Evolutionary conservation across 2,329 filamentous ascomycete genomes (phyloP).

Genomic region (Coniochaeta sp.): DNA sequence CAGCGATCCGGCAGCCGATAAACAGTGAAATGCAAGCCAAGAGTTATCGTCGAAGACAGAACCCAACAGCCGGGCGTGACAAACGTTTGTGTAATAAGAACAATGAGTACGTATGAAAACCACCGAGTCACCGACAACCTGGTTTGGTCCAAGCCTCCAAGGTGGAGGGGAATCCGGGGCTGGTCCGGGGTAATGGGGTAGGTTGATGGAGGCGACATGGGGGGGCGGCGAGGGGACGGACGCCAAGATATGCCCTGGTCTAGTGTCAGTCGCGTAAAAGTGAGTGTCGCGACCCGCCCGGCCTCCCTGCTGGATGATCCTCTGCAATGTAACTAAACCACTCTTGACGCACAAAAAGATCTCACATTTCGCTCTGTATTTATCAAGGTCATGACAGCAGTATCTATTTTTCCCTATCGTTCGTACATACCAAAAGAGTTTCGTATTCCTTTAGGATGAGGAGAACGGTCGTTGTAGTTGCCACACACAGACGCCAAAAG

Average conservation of each 20-base stretch:
- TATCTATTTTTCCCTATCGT: too few species aligned
- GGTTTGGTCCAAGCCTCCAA: neutral
- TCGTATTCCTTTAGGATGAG: too few species aligned
- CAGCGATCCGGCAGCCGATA: neutral
- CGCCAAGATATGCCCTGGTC: neutral
- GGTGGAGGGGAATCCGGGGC: neutral
- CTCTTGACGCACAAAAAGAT: too few species aligned
- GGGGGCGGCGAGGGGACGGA: neutral
- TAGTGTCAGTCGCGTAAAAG: neutral
- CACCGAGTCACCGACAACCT: neutral
- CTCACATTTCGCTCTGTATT: too few species aligned
- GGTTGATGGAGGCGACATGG: neutral
- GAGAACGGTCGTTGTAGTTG: too few species aligned
- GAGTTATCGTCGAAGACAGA: neutral
- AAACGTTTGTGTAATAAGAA: neutral
- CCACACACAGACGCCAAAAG: too few species aligned
- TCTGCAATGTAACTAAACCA: neutral
- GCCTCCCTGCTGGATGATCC: neutral
- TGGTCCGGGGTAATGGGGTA: neutral
- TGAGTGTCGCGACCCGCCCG: neutral
- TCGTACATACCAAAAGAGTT: too few species aligned
- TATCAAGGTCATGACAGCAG: too few species aligned
- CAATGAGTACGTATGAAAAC: neutral
- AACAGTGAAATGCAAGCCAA: neutral
- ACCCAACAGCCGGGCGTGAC: neutral